Evolutionary conservation across 1,284 basidiomycete genomes (phyloP), one percentile per base, ranked within the genome.

Genomic region (Microbotryomycetes sp.): DNA sequence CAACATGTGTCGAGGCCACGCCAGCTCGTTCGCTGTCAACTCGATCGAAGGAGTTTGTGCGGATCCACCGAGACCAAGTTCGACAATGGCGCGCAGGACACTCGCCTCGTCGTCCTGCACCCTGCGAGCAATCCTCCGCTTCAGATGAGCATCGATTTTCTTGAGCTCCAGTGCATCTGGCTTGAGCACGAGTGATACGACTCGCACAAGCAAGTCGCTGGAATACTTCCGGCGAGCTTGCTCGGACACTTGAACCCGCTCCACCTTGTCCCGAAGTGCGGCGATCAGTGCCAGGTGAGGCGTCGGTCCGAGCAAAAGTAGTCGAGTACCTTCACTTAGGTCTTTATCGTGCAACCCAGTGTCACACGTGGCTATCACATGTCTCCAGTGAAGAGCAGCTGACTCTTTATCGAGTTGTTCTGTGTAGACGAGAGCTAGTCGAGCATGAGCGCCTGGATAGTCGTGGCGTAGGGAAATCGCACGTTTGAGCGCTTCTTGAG

Each of bases 371-470:
- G 15, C 24, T 13, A 61, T 4, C 2, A 53, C 62, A 1, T 21
- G 3, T 3, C 49, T 21, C 13, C 47, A 62, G 46, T 58, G 52
- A 21, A 2, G 0, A 0, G 54, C 47, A 0, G 65, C 62, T 2
- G 23, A 3, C 1, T 13, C 4, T 5, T 41, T 23, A 31, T 67
- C 57, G 57, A 64, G 47, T 15, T 23, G 13, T 52, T 67, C 65
- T 52, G 50, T 58, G 3, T 56, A 56, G 54, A 67, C 53, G 35
- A 59, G 57, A 13, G 59, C 62, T 45, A 67, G 45, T 5, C 65
- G 53, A 5, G 55, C 55, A 55, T 67, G 65, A 15, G 52, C 65
- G n/a, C 57, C 59, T 13, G 65, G 62, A 30, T 64, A 59, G 51
- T 60, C 59, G 52, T 16, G 5, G 15, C 60, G 18, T 18, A 61